phyloP scores from a whole-genome alignment of 768 basidiomycete species.

The Mycena crocata region DNA sequence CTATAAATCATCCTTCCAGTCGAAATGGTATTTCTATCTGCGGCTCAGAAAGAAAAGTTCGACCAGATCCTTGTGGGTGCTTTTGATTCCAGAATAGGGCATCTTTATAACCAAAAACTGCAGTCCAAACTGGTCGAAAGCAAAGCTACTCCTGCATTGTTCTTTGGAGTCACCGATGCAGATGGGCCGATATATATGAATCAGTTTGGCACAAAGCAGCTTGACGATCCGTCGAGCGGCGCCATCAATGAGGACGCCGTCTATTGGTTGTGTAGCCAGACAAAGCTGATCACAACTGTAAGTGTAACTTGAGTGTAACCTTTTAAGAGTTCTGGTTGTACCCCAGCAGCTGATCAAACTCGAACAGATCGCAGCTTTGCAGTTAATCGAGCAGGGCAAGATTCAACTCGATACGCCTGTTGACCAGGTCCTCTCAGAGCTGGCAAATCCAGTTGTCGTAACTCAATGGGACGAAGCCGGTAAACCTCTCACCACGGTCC shows the following conservation, averaged over 20 bases:
- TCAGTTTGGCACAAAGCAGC: conserved; percentile 2
- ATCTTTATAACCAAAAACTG: not conserved
- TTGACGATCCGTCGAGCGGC: conserved; percentile 6
- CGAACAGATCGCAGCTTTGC: conserved; percentile 44
- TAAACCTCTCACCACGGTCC: conserved; percentile 21
- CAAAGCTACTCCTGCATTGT: conserved; percentile 6
- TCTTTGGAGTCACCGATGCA: conserved; percentile 6
- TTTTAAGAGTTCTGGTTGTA: too few species aligned
- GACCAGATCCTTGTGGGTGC: not conserved
- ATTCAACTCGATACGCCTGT: conserved; percentile 41
- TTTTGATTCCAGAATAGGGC: too few species aligned
- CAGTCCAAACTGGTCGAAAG: conserved; percentile 7
- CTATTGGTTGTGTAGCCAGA: conserved; percentile 21
- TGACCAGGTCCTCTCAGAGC: conserved; percentile 41
- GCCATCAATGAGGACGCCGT: conserved; percentile 19
- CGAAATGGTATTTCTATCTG: not conserved
- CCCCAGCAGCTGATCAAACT: too few species aligned
- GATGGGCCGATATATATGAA: conserved; percentile 16
- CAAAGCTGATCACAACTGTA: conserved; percentile 21
- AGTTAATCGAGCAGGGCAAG: conserved; percentile 45
- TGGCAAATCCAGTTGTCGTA: conserved; percentile 41
- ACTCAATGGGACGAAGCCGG: conserved; percentile 28
- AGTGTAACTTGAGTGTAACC: not conserved
- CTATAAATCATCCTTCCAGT: too few species aligned
- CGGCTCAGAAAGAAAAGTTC: not conserved